These are phyloP conservation scores for Fragaria iinumae DNA, from an alignment of 306 rosid genomes.

Conservation along the genomic window DNA sequence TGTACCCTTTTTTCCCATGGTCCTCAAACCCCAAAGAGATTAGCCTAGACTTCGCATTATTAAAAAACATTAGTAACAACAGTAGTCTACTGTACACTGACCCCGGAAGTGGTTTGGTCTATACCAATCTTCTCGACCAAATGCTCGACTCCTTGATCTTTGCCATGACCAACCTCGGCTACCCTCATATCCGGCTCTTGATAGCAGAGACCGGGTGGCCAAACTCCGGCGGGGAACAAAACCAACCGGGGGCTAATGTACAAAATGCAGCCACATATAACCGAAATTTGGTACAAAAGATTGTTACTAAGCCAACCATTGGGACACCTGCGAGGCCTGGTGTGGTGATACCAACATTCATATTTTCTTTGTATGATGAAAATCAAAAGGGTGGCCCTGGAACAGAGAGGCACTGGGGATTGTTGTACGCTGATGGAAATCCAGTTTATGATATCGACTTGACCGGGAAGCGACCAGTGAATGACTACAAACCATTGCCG, in stretches of 20 bases:
- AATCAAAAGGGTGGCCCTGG: constrained; percentile 59
- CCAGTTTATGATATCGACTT: constrained; percentile 63
- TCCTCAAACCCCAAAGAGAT: too few relatives aligned
- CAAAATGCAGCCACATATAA: constrained; percentile 67
- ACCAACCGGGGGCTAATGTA: constrained; percentile 51
- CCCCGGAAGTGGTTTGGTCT: too few relatives aligned
- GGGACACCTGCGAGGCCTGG: constrained; percentile 76
- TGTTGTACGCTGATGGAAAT: constrained; percentile 50
- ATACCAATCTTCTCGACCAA: too few relatives aligned
- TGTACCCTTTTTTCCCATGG: too few relatives aligned
- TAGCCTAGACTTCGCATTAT: too few relatives aligned
- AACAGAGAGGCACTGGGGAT: constrained; percentile 82
- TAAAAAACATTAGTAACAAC: too few relatives aligned
- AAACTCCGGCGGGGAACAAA: constrained; percentile 38
- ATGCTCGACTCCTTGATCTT: too few relatives aligned
- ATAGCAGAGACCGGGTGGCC: constrained; percentile 93
- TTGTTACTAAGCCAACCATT: constrained; percentile 44
- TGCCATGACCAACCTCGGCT: constrained; percentile 77
- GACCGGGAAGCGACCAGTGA: constrained; percentile 28
- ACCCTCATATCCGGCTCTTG: constrained; percentile 42
- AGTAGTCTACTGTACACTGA: too few relatives aligned
- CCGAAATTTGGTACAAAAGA: constrained; percentile 50
- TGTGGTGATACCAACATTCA: constrained; percentile 55
- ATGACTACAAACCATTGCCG: constrained; percentile 30
- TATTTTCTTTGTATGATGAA: constrained; percentile 70